A percentile compares a stretch with the other conserved stretches of the same genome.
Evolutionary conservation across 257 asterid genomes (phyloP).

Genomic region (Apocynum venetum): DNA sequence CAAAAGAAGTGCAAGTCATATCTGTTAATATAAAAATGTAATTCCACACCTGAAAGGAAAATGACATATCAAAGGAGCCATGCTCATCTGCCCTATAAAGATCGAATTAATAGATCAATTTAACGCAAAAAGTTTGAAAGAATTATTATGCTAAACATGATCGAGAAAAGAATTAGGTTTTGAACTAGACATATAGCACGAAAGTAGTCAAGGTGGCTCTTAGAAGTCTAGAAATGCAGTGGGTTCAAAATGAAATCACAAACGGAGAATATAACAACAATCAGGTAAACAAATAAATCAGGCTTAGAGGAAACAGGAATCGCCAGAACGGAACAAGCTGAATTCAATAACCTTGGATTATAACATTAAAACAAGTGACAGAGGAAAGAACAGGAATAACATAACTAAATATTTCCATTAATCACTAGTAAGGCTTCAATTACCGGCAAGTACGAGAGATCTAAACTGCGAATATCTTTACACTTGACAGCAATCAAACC

Average conservation of each 20-base stretch:
- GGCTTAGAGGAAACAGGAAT: not conserved
- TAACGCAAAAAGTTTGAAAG: not conserved
- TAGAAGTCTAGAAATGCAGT: not conserved
- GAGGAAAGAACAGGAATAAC: not conserved
- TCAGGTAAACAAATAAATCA: not conserved
- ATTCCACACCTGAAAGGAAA: not conserved
- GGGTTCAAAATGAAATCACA: not conserved
- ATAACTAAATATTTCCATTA: not conserved
- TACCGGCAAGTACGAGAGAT: constrained; percentile 87
- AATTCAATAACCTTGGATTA: not conserved
- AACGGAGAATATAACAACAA: not conserved
- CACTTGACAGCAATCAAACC: constrained; percentile 86
- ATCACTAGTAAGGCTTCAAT: constrained; percentile 14
- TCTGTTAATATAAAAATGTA: not conserved
- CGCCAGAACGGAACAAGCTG: not conserved
- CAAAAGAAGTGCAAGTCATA: not conserved
- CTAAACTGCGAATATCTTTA: constrained; percentile 65
- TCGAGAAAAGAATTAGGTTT: not conserved
- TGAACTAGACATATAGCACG: not conserved
- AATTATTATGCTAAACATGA: not conserved
- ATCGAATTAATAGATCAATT: not conserved
- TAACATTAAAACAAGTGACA: not conserved
- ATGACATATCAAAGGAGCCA: not conserved
- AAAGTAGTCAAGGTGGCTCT: not conserved
- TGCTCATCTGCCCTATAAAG: not conserved